These are phyloP conservation scores for Fusarium coicis DNA, from an alignment of 2,329 filamentous ascomycete species.

Conservation along the genomic window DNA sequence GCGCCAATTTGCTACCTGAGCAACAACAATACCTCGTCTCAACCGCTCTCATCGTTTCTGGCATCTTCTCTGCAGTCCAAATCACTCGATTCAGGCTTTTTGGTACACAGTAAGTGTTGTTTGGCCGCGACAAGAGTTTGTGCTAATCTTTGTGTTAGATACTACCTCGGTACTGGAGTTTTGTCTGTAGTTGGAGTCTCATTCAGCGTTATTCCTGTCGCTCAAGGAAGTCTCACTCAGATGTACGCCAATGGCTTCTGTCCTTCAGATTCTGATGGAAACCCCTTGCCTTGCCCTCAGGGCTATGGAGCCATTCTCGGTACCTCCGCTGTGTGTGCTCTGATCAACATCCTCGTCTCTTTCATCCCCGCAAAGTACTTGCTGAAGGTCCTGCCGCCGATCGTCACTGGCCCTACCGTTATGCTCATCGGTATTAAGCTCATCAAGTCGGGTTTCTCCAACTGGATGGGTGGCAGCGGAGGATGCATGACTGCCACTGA, in stretches of 20 bases:
- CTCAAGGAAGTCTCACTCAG: slow-evolving; percentile 75
- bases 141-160: slow-evolving; percentile 56
- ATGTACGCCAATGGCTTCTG: slow-evolving; percentile 83
- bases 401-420: slow-evolving; percentile 78
- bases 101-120: slow-evolving; percentile 63
- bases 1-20: slow-evolving; percentile 70
- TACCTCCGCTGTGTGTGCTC: slow-evolving; percentile 71
- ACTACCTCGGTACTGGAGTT: slow-evolving; percentile 81
- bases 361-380: slow-evolving; percentile 77
- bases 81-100: slow-evolving; percentile 81
- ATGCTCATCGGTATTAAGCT: slow-evolving; percentile 79
- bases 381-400: slow-evolving; percentile 80
- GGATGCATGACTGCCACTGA: slow-evolving; percentile 61
- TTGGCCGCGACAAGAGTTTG: not conserved
- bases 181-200: slow-evolving; percentile 78
- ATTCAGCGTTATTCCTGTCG: slow-evolving; percentile 50
- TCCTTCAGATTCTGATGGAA: slow-evolving; percentile 68
- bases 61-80: slow-evolving; percentile 78
- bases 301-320: slow-evolving; percentile 80
- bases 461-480: slow-evolving; percentile 82
- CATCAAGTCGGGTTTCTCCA: slow-evolving; percentile 76
- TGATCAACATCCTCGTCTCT: slow-evolving; percentile 78
- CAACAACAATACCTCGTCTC: slow-evolving; percentile 83
- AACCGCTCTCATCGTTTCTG: slow-evolving; percentile 81
- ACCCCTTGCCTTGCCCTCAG: slow-evolving; percentile 76